Percentiles rank a stretch among this genome's conserved stretches.
These are phyloP conservation scores for Didymosphaeria variabile DNA, from an alignment of 2,329 filamentous ascomycete genomes.

Conservation along the genomic window DNA sequence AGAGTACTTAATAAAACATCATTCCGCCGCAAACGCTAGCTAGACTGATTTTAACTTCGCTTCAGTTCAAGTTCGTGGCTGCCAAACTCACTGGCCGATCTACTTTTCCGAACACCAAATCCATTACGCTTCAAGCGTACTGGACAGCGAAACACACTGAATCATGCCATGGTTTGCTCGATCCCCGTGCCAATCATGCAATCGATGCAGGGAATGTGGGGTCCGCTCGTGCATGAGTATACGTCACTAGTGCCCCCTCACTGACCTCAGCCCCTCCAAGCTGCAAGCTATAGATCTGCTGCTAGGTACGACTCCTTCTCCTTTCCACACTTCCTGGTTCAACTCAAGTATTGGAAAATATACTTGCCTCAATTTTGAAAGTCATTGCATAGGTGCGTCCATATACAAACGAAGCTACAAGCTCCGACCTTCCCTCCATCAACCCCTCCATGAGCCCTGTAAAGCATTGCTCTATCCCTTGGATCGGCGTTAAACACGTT, in stretches of 20 bases:
- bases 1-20: too few relatives aligned
- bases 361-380: background rate
- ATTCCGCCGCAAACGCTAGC: too few relatives aligned
- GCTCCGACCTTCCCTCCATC: background rate
- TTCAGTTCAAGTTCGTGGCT: too few relatives aligned
- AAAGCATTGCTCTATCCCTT: too few relatives aligned
- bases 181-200: slow-evolving; percentile 5
- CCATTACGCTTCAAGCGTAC: too few relatives aligned
- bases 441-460: too few relatives aligned
- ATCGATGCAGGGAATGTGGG: slow-evolving; percentile 2
- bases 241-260: slow-evolving; percentile 14
- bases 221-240: slow-evolving; percentile 12
- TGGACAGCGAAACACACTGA: background rate
- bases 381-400: background rate
- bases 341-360: background rate
- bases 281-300: background rate
- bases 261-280: slow-evolving; percentile 6
- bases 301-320: slow-evolving; percentile 9
- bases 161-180: background rate
- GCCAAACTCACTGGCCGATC: too few relatives aligned
- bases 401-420: background rate
- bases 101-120: background rate
- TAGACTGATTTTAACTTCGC: too few relatives aligned
- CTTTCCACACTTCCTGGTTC: background rate
- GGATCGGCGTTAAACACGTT: too few relatives aligned